Percentiles rank a stretch among this genome's conserved stretches.
phyloP scores from a whole-genome alignment of 2,329 filamentous ascomycete species.

The Phoma sp. region DNA sequence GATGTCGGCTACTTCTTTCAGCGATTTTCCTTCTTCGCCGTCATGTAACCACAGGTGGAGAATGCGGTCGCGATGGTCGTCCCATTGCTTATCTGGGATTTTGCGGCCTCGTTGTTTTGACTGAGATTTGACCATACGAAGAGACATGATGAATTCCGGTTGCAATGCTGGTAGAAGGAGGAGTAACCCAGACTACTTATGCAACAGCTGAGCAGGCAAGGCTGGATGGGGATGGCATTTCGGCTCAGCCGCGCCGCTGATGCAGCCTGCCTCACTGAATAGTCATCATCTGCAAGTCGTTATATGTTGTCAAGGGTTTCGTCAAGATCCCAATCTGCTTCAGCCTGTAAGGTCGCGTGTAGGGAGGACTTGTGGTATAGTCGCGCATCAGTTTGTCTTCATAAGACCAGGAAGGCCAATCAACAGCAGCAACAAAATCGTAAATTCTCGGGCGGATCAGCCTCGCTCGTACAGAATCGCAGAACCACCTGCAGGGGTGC shows the following conservation, averaged over 20 bases:
- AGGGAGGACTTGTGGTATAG: too few relatives aligned
- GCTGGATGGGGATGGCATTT: background rate
- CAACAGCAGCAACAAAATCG: slow-evolving; percentile 1
- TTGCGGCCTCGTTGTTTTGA: background rate
- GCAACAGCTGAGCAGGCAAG: background rate
- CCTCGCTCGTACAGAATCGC: slow-evolving; percentile 4
- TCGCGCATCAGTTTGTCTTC: too few relatives aligned
- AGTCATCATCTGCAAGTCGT: too few relatives aligned
- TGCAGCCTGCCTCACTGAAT: too few relatives aligned
- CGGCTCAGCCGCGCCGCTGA: too few relatives aligned
- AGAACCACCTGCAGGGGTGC: background rate
- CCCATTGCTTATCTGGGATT: background rate
- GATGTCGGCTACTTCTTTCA: background rate
- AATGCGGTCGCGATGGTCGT: background rate
- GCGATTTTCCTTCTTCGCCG: background rate
- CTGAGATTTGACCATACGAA: background rate
- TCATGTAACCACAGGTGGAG: slow-evolving; percentile 2
- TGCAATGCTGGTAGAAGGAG: background rate
- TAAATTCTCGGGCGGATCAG: background rate
- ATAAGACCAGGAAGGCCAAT: background rate
- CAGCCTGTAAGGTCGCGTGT: too few relatives aligned
- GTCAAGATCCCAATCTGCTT: too few relatives aligned
- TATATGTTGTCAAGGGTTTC: too few relatives aligned
- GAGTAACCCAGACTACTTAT: background rate
- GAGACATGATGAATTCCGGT: background rate